Conservation (phyloP, 257 asterid genomes). For the Euphrasia confusa region DNA sequence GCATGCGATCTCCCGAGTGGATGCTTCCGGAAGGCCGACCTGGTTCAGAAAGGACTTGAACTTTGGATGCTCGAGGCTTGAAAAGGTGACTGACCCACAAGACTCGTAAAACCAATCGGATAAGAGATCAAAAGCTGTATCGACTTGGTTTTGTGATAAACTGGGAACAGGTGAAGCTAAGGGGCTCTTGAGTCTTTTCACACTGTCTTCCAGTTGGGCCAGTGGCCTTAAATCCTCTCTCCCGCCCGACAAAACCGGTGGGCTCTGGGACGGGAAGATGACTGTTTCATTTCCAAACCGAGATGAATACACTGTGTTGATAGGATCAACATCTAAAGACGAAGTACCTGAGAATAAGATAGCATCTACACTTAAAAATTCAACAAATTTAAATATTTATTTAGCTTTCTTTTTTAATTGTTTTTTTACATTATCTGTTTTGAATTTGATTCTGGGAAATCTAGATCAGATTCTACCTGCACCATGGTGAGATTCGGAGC, state of each 20-base stretch:
- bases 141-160: conserved; percentile 59
- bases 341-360: not conserved
- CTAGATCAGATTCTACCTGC: not conserved
- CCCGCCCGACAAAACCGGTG: conserved; percentile 76
- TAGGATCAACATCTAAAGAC: not conserved
- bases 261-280: conserved; percentile 19
- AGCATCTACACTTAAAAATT: no score
- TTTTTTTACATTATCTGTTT: no score
- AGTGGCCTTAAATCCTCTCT: conserved; percentile 85
- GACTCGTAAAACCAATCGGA: conserved; percentile 89
- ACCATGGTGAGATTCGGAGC: conserved; percentile 7
- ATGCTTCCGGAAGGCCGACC: conserved; percentile 66
- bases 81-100: conserved; percentile 76
- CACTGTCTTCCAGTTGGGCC: conserved; percentile 84
- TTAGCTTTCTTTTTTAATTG: no score
- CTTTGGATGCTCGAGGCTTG: conserved; percentile 87
- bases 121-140: conserved; percentile 62
- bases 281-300: not conserved
- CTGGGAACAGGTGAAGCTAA: conserved; percentile 55
- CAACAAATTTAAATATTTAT: no score
- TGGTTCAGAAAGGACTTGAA: conserved; percentile 77
- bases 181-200: conserved; percentile 81
- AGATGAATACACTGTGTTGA: not conserved
- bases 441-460: no score
- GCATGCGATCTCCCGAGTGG: conserved; percentile 51